Base-by-base conservation (phyloP, 495 filamentous ascomycete species). In the Hypoxylon fuscum region DNA sequence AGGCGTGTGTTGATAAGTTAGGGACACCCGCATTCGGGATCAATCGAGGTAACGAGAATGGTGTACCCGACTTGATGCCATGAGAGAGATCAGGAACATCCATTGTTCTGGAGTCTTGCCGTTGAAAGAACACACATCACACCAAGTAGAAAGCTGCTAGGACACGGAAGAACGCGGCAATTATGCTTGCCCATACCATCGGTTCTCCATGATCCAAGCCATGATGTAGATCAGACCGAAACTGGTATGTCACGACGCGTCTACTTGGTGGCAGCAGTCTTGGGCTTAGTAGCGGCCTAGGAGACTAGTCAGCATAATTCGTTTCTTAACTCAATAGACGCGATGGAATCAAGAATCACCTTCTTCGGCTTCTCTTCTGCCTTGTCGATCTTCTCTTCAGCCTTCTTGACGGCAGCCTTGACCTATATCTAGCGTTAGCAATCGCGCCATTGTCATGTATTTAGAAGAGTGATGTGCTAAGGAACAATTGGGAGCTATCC, bases 331-430 rank as follows among this genome's bases (percentile, higher is more conserved):
- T 48, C 7, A n/a, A 3, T 12, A 10, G 12, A 18, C 11, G 12
- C 22, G 27, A 47, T 18, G 27, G 2, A 23, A 8, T n/a, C 29
- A 42, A 23, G 32, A 40, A 14, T 51, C 20, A 58, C 56, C 52
- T 61, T 58, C 20, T 58, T 63, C 2, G 52, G 31, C 47, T 68
- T 59, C 43, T 59, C 34, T 40, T 62, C 32, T 11, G 59, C 14
- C 44, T 54, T 64, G 40, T 63, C 68, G 31, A 48, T 55, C 46
- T 70, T 64, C 15, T 58, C 65, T 11, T 64, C 56, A 29, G 66
- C 67, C 69, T 82, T 82, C 74, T 80, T 80, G 40, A 72, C 76
- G 20, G 71, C 72, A 54, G 75, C 76, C 62, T 81, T 83, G 61
- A 76, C 79, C 80, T 83, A 55, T 44, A 8, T 21, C 21, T 6